Conservation (phyloP, 2,329 filamentous ascomycete genomes). For the Ophiostoma pallidulum region DNA sequence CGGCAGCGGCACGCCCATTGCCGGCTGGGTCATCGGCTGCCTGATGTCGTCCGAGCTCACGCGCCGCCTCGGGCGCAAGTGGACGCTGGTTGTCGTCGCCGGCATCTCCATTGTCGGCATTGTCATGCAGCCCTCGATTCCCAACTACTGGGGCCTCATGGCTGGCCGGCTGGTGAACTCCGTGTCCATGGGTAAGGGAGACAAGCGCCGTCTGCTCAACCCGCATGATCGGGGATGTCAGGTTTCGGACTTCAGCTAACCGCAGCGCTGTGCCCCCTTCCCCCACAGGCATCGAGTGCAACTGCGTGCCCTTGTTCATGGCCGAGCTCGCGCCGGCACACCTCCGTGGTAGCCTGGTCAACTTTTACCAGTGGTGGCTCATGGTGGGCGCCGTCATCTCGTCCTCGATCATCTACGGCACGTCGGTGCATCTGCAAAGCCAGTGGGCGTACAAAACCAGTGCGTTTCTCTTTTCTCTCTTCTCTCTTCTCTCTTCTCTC, state of each 20-base stretch:
- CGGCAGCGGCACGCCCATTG: constrained; percentile 4
- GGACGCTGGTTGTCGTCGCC: constrained; percentile 2
- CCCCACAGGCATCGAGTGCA: constrained; percentile 8
- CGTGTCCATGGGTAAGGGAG: constrained; percentile 11
- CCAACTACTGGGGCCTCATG: constrained; percentile 14
- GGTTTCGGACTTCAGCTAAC: too few relatives aligned
- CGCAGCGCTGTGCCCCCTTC: too few relatives aligned
- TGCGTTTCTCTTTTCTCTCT: too few relatives aligned
- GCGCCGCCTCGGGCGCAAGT: constrained; percentile 1
- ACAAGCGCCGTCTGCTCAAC: too few relatives aligned
- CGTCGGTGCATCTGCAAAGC: too few relatives aligned
- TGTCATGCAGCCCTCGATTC: constrained; percentile 6
- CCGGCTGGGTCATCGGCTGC: constrained; percentile 9
- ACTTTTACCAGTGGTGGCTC: constrained; percentile 12
- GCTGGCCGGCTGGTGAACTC: constrained; percentile 7
- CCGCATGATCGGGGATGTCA: too few relatives aligned
- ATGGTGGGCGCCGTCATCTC: constrained; percentile 13
- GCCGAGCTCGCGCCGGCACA: constrained; percentile 13
- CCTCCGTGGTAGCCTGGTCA: constrained; percentile 15
- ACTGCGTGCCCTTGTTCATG: constrained; percentile 16
- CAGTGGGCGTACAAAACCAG: too few relatives aligned
- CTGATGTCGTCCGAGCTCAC: not conserved
- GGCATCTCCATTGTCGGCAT: constrained; percentile 7
- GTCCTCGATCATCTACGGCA: constrained; percentile 4
- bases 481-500: too few relatives aligned